Evolutionary conservation across 257 asterid species (phyloP), one percentile per base, ranked within the genome.

Genomic region (Penstemon eatonii): DNA sequence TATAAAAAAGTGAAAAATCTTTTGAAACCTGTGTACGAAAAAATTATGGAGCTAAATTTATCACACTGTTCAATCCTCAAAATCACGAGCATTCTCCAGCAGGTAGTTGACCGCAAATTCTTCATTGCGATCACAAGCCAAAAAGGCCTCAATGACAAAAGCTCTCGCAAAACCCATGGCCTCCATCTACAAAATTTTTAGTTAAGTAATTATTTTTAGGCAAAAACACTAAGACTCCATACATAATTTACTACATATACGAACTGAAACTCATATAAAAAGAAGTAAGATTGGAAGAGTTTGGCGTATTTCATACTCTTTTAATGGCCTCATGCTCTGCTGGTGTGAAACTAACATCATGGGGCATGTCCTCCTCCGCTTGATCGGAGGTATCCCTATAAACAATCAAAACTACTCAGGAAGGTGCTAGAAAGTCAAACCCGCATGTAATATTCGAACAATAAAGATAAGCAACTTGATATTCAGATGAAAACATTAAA

Each of bases 121-220:
- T 79, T 92, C 96, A 2, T 89, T 92, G 77, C 96, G 94, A 19
- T 92, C 96, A 51, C 98, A 92, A n/a, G 96, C 95, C 71, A 92
- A 78, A 80, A 92, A 92, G 45, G 98, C 98, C 87, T 92, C 96
- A 5, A 92, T 87, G 11, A 87, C 95, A 46, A 87, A 92, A 56
- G 94, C 89, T 82, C 91, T 86, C 41, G 86, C 96, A 45, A 92
- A 92, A 45, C 98, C 98, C 98, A 92, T 87, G 42, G 91, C 96
- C 76, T 92, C 96, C 81, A 92, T 84, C 98, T 92, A 75, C 38
- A 79, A 33, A 63, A n/a, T 13, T 7, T 49, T 43, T 7, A 46
- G 55, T 33, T 10, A 62, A 61, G 4, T 55, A 57, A 36, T 56
- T 1, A 63, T 56, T 15, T 19, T 42, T 37, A 3, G 33, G 33